Percentiles rank a stretch among this genome's conserved stretches.
Evolutionary conservation across 495 filamentous ascomycete genomes (phyloP).

Genomic region (Aspergillus heteromorphus): DNA sequence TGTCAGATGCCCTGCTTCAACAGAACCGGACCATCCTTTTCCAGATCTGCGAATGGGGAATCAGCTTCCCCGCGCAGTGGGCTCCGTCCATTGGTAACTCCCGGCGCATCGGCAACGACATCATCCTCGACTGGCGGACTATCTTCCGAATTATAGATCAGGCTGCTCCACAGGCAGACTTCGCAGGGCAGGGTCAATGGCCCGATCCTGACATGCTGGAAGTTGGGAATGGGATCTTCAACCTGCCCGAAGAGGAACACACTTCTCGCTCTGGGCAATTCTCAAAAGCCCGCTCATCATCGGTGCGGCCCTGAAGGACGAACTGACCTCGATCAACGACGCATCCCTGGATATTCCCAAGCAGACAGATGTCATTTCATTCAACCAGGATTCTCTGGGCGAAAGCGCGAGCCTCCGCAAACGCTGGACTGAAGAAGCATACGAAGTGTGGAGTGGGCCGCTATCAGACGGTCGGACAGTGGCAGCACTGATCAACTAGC

Average conservation of each 20-base stretch:
- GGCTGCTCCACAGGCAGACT: slow-evolving; percentile 35
- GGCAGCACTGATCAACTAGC: slow-evolving; percentile 43
- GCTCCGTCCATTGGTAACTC: slow-evolving; percentile 41
- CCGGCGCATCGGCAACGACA: slow-evolving; percentile 53
- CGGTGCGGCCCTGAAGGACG: slow-evolving; percentile 40
- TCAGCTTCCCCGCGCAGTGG: slow-evolving; percentile 46
- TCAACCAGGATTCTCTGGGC: slow-evolving; percentile 51
- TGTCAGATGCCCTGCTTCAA: slow-evolving; percentile 23
- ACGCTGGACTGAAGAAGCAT: slow-evolving; percentile 37
- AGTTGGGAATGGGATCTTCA: slow-evolving; percentile 36
- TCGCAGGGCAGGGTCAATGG: slow-evolving; percentile 39
- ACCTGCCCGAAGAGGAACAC: slow-evolving; percentile 41
- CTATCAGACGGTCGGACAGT: slow-evolving; percentile 36
- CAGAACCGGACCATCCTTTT: slow-evolving; percentile 37
- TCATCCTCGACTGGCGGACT: slow-evolving; percentile 45
- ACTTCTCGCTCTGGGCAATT: slow-evolving; percentile 55
- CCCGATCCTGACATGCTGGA: slow-evolving; percentile 55
- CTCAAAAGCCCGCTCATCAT: slow-evolving; percentile 52
- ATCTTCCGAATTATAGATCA: slow-evolving; percentile 48
- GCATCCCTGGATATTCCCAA: slow-evolving; percentile 34
- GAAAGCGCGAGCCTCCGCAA: slow-evolving; percentile 33
- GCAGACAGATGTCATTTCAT: slow-evolving; percentile 47
- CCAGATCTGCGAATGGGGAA: slow-evolving; percentile 50
- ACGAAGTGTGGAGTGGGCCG: slow-evolving; percentile 46
- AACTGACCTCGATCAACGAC: slow-evolving; percentile 20